Conservation (phyloP, 352 stramenopile genomes). For the Phytophthora boehmeriae region DNA sequence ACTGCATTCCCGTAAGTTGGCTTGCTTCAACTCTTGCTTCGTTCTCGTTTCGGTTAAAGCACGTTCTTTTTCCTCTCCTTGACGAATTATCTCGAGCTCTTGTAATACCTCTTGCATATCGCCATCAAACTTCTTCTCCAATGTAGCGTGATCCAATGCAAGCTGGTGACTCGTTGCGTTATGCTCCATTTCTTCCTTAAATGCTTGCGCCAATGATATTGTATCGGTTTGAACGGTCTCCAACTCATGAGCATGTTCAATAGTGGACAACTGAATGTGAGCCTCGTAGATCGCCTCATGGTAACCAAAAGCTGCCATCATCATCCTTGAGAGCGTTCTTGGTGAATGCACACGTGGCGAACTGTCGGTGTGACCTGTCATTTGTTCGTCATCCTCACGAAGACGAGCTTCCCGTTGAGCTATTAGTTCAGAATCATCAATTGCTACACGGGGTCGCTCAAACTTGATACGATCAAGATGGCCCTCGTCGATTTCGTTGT, state of each 20-base stretch:
- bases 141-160: conserved; percentile 45
- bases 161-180: conserved; percentile 52
- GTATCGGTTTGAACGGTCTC: conserved; percentile 60
- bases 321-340: conserved; percentile 43
- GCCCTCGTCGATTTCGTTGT: not conserved
- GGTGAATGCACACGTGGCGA: conserved; percentile 45
- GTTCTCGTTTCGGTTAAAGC: conserved; percentile 3
- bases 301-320: conserved; percentile 72
- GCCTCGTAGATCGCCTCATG: conserved; percentile 71
- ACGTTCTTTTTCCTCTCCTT: conserved; percentile 37
- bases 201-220: conserved; percentile 55
- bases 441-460: conserved; percentile 11
- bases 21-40: conserved; percentile 34
- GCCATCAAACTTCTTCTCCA: conserved; percentile 59
- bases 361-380: conserved; percentile 16
- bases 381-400: conserved; percentile 18
- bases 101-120: conserved; percentile 49
- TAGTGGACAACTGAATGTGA: conserved; percentile 58
- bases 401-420: conserved; percentile 25
- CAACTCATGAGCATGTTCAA: conserved; percentile 62
- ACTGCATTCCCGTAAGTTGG: conserved; percentile 45
- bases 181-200: conserved; percentile 73
- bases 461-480: not conserved
- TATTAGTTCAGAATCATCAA: conserved; percentile 32
- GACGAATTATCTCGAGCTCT: conserved; percentile 43